phyloP scores from a whole-genome alignment of 2,329 filamentous ascomycete genomes.

The Trichoderma guizhouense region DNA sequence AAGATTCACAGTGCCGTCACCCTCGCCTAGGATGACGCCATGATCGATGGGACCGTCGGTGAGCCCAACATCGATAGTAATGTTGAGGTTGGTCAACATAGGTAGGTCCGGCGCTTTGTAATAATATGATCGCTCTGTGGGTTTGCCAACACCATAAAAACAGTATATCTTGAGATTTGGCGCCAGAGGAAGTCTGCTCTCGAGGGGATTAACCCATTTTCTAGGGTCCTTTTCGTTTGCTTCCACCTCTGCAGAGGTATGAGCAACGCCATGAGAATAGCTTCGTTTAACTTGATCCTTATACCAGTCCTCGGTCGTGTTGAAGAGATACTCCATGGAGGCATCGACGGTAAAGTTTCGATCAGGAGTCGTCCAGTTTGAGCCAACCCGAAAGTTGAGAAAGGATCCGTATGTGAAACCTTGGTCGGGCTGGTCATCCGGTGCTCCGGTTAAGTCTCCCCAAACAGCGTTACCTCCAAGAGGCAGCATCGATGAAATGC shows the following conservation, averaged over 20 bases:
- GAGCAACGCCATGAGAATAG: slow-evolving; percentile 87
- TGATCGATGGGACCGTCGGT: slow-evolving; percentile 67
- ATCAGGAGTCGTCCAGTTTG: slow-evolving; percentile 61
- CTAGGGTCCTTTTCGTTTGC: slow-evolving; percentile 69
- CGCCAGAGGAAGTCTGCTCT: slow-evolving; percentile 80
- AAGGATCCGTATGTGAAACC: slow-evolving; percentile 73
- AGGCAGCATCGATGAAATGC: slow-evolving; percentile 93
- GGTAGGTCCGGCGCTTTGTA: slow-evolving; percentile 70
- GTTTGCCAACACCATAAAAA: slow-evolving; percentile 94
- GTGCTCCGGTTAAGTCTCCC: slow-evolving; percentile 84
- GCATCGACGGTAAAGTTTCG: slow-evolving; percentile 77
- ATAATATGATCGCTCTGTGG: slow-evolving; percentile 88
- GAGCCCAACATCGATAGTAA: slow-evolving; percentile 67
- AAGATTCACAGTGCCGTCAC: slow-evolving; percentile 93
- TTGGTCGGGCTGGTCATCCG: slow-evolving; percentile 77
- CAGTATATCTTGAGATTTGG: slow-evolving; percentile 93
- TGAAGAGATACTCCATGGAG: slow-evolving; percentile 74
- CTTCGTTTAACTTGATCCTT: slow-evolving; percentile 64
- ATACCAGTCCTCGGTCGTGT: slow-evolving; percentile 84
- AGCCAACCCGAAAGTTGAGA: slow-evolving; percentile 72
- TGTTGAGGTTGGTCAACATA: slow-evolving; percentile 63
- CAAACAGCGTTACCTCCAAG: slow-evolving; percentile 93
- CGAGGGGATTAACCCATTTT: slow-evolving; percentile 95
- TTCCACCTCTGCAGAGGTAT: slow-evolving; percentile 75
- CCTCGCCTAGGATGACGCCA: slow-evolving; percentile 92